Conservation (phyloP, 371 early-diverging fungal genomes). For the Polyrhizophydium stewartii region DNA sequence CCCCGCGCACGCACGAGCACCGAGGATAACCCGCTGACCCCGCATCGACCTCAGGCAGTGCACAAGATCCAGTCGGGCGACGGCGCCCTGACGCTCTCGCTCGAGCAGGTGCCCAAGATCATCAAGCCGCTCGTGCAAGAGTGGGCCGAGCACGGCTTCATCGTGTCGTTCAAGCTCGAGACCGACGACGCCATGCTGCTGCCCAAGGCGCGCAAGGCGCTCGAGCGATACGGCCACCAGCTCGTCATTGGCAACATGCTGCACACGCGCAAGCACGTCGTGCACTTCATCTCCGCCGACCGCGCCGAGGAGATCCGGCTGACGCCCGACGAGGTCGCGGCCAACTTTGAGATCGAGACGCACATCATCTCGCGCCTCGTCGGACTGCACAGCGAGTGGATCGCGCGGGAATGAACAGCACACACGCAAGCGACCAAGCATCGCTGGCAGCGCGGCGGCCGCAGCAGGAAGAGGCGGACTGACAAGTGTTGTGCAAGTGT, state of each 20-base stretch:
- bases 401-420: constrained; percentile 7
- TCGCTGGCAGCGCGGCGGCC: no score
- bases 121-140: constrained; percentile 85
- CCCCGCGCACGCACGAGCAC: background rate
- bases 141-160: constrained; percentile 83
- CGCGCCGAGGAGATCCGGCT: constrained; percentile 61
- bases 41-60: constrained; percentile 35
- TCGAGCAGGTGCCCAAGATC: constrained; percentile 97
- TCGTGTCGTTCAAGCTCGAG: constrained; percentile 97
- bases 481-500: no score
- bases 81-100: constrained; percentile 73
- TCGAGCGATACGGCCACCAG: constrained; percentile 91
- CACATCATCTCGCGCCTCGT: constrained; percentile 76
- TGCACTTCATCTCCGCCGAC: constrained; percentile 45
- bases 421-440: no score
- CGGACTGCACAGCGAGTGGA: constrained; percentile 54
- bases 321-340: constrained; percentile 51
- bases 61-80: constrained; percentile 95
- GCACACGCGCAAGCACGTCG: constrained; percentile 77
- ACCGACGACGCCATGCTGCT: constrained; percentile 82
- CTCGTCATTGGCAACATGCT: constrained; percentile 95
- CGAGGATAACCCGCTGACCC: background rate
- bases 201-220: constrained; percentile 74
- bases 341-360: constrained; percentile 80
- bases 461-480: no score